These are phyloP conservation scores for Suillus alpinus DNA, from an alignment of 768 basidiomycete species.

Conservation along the genomic window DNA sequence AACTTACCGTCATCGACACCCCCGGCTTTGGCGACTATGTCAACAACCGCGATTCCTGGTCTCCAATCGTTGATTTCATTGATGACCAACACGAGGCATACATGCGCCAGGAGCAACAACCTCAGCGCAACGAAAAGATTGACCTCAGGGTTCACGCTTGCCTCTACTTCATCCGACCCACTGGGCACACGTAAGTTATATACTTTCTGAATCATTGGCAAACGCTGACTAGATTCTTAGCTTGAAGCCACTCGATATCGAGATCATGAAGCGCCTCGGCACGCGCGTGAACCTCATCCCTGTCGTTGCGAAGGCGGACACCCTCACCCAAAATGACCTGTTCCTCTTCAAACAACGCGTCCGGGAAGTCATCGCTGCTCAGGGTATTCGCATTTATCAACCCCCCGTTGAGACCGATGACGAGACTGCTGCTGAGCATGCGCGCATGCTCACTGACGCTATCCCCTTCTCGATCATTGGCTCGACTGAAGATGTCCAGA, in stretches of 20 bases:
- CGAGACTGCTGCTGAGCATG: constrained; percentile 84
- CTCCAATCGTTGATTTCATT: constrained; percentile 97
- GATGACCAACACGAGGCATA: constrained; percentile 94
- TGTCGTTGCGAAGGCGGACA: constrained; percentile 96
- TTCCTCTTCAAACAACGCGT: constrained; percentile 91
- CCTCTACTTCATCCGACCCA: constrained; percentile 94
- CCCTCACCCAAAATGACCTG: constrained; percentile 91
- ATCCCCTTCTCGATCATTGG: constrained; percentile 99
- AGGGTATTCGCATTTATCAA: constrained; percentile 92
- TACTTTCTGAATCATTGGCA: neutral
- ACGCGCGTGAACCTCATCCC: constrained; percentile 98
- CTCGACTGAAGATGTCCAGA: constrained; percentile 91
- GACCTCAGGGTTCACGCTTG: constrained; percentile 97
- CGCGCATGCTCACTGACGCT: constrained; percentile 80
- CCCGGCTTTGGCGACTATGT: constrained; percentile 99
- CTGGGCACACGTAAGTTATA: constrained; percentile 85
- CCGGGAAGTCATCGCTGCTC: constrained; percentile 85
- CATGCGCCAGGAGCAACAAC: constrained; percentile 98
- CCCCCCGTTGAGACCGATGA: constrained; percentile 90
- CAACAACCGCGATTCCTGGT: constrained; percentile 99
- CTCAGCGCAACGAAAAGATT: constrained; percentile 90
- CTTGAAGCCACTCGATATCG: constrained; percentile 95
- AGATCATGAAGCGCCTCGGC: constrained; percentile 99
- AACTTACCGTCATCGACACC: constrained; percentile 97
- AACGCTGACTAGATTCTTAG: constrained; percentile 27